Evolutionary conservation across 371 early-diverging fungal species (phyloP).

Genomic region (Lichtheimia hyalospora): DNA sequence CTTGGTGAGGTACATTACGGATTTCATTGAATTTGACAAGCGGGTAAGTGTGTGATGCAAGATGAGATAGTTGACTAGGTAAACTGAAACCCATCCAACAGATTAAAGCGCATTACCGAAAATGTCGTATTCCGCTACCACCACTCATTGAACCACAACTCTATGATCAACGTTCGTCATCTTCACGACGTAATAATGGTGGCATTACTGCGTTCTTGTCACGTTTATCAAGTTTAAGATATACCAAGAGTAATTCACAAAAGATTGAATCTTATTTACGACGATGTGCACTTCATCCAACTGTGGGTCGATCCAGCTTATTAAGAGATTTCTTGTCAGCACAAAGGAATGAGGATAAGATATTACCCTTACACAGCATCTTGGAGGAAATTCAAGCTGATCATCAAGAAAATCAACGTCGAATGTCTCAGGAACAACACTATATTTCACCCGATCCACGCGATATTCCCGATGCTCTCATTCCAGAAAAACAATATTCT

Average conservation of each 20-base stretch:
- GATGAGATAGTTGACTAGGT: not conserved
- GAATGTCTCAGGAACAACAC: not conserved
- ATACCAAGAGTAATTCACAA: slow-evolving; percentile 20
- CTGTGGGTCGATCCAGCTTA: slow-evolving; percentile 21
- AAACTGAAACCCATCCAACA: not conserved
- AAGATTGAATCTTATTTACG: slow-evolving; percentile 29
- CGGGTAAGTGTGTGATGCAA: slow-evolving; percentile 14
- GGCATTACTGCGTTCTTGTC: slow-evolving; percentile 6
- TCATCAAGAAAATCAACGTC: slow-evolving; percentile 1
- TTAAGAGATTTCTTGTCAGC: slow-evolving; percentile 29
- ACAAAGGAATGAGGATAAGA: slow-evolving; percentile 20
- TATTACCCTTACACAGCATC: slow-evolving; percentile 2
- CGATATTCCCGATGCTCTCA: not conserved
- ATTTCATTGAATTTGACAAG: slow-evolving; percentile 56
- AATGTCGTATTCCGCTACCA: slow-evolving; percentile 20
- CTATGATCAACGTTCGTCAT: too few relatives aligned
- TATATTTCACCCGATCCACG: too few relatives aligned
- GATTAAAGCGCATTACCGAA: slow-evolving; percentile 13
- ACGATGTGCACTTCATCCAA: slow-evolving; percentile 21
- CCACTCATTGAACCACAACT: slow-evolving; percentile 10
- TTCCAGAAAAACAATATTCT: not conserved
- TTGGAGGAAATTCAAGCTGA: slow-evolving; percentile 4
- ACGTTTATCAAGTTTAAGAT: slow-evolving; percentile 1
- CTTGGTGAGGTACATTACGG: slow-evolving; percentile 55
- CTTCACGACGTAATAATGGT: too few relatives aligned